Conservation (phyloP, 2,329 filamentous ascomycete species). For the Hortaea werneckii region DNA sequence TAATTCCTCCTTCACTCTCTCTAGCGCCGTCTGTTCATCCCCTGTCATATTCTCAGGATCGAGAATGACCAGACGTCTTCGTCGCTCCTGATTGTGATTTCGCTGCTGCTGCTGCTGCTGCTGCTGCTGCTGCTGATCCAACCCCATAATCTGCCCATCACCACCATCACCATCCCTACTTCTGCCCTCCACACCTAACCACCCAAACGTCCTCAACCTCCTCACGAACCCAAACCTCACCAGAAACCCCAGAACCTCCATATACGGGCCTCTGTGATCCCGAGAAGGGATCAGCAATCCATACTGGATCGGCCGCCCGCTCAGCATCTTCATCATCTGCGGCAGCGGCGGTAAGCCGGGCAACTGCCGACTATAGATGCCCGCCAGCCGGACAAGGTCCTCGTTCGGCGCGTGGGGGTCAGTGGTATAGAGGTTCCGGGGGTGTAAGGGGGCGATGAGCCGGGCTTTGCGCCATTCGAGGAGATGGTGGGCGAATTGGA, state of each 20-base stretch:
- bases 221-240: slow-evolving; percentile 89
- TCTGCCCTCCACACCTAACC: slow-evolving; percentile 43
- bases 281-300: slow-evolving; percentile 76
- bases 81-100: background rate
- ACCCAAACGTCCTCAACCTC: slow-evolving; percentile 82
- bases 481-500: slow-evolving; percentile 81
- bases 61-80: slow-evolving; percentile 7
- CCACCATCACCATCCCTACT: slow-evolving; percentile 42
- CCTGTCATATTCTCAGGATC: slow-evolving; percentile 9
- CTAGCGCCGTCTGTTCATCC: slow-evolving; percentile 10
- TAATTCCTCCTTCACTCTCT: slow-evolving; percentile 6
- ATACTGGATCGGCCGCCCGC: slow-evolving; percentile 70
- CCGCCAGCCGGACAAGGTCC: slow-evolving; percentile 57
- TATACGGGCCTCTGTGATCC: slow-evolving; percentile 76
- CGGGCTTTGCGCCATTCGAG: slow-evolving; percentile 93
- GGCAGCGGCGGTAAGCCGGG: slow-evolving; percentile 73
- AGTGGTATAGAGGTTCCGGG: slow-evolving; percentile 81
- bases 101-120: background rate
- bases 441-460: slow-evolving; percentile 81
- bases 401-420: slow-evolving; percentile 78
- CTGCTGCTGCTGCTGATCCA: too few species aligned
- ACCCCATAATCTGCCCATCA: background rate
- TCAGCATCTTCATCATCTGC: slow-evolving; percentile 78
- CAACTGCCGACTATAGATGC: slow-evolving; percentile 67
- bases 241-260: slow-evolving; percentile 87